These are phyloP conservation scores for Acanthamoeba healyi DNA, from an alignment of 208 protist species.

Conservation along the genomic window DNA sequence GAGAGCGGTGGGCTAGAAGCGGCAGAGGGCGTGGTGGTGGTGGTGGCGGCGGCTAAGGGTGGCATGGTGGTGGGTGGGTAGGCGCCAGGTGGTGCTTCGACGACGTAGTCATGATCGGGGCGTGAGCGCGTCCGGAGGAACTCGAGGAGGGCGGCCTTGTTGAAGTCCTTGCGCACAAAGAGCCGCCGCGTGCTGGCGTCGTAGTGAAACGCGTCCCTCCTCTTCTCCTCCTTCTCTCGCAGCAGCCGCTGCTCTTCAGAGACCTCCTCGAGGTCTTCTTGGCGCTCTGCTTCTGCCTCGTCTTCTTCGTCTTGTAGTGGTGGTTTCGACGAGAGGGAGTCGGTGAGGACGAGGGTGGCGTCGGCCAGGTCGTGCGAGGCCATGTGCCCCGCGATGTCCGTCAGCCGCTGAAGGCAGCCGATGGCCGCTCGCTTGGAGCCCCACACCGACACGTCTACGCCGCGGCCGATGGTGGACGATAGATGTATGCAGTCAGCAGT, in stretches of 20 bases:
- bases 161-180: background rate
- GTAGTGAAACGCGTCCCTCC: background rate
- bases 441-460: background rate
- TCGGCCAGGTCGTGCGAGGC: background rate
- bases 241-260: background rate
- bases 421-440: background rate
- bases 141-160: background rate
- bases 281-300: background rate
- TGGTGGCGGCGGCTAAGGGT: too few species aligned
- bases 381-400: background rate
- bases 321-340: background rate
- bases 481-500: too few species aligned
- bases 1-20: too few species aligned
- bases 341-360: background rate
- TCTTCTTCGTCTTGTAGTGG: background rate
- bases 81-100: background rate
- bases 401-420: constrained; percentile 8
- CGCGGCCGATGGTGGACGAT: too few species aligned
- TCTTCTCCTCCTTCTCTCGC: too few species aligned
- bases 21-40: background rate
- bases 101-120: background rate
- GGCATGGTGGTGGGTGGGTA: too few species aligned
- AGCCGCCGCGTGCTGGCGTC: background rate
- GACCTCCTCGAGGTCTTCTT: background rate
- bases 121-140: background rate